Evolutionary conservation across 2,329 filamentous ascomycete species (phyloP), one percentile per base, ranked within the genome.

Genomic region (Fusarium piperis): DNA sequence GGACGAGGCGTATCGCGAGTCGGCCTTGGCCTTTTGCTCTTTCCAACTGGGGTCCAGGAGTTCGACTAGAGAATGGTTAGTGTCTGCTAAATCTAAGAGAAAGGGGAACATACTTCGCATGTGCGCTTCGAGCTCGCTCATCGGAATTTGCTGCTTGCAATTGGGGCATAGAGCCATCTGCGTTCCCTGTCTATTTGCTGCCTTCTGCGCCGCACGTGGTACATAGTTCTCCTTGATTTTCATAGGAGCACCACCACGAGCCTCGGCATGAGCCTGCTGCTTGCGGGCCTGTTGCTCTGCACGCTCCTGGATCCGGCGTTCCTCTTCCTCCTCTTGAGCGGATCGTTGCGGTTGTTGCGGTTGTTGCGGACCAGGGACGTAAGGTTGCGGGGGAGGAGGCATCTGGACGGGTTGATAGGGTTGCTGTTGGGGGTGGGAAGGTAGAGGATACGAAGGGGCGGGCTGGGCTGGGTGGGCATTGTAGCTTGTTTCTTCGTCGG

Each of bases 211-310:
- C 3, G 94, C 94, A 57, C 94, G 90, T 0, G 95, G 95, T 18
- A 97, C 92, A 79, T 98, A 97, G 81, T 97, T 95, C 79, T 93
- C 93, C 79, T 94, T 92, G 79, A 98, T 98, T 80, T 95, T 95
- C 90, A 97, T 95, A 1, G 92, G 87, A 46, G 88, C 85, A 53
- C 88, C 88, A 36, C 89, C 89, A 77, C 91, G 91, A 9, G 93
- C 91, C 65, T 94, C 92, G n/a, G 92, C 90, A 78, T 94, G 92
- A 11, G 93, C 92, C 73, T 93, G 92, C 67, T 94, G 92, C 77
- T 92, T 90, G 64, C 92, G 90, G 44, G 84, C 81, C 62, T 88
- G 86, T 11, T 88, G 87, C 61, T 91, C 88, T 33, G 87, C 84
- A 68, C 88, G 83, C 80, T 93, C 91, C 38, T 88, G 86, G 72